These are phyloP conservation scores for Skeletonema potamos DNA, from an alignment of 108 stramenopile species.

Conservation along the genomic window DNA sequence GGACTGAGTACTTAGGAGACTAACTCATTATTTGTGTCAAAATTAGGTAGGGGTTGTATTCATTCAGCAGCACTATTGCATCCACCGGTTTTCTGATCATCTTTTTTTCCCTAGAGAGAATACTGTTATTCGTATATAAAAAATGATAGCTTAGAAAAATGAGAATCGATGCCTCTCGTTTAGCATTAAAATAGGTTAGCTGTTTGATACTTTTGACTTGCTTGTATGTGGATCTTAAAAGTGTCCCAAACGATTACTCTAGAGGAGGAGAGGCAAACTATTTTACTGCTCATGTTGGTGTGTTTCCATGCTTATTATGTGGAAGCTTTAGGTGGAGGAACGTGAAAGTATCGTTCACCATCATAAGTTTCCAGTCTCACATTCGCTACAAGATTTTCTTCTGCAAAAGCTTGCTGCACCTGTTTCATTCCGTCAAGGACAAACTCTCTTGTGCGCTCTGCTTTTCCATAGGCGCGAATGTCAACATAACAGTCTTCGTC, in stretches of 20 bases:
- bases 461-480: constrained; percentile 66
- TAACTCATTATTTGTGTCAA: not conserved
- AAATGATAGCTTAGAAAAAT: not conserved
- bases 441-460: constrained; percentile 67
- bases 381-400: constrained; percentile 69
- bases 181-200: not conserved
- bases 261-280: not conserved
- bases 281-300: not conserved
- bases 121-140: not conserved
- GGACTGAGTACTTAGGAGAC: not conserved
- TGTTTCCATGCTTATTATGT: not conserved
- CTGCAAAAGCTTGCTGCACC: constrained; percentile 63
- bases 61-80: not conserved
- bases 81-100: too few relatives aligned
- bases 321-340: constrained; percentile 49
- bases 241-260: too few relatives aligned
- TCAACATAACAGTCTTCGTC: constrained; percentile 71
- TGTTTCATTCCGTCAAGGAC: constrained; percentile 68
- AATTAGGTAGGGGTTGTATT: not conserved
- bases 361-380: constrained; percentile 73
- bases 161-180: not conserved
- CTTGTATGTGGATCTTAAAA: too few relatives aligned
- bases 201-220: not conserved
- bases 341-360: constrained; percentile 73
- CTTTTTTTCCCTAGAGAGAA: too few relatives aligned